Evolutionary conservation across 1,139 yeast genomes (phyloP), one percentile per base, ranked within the genome.

Genomic region (Suhomyces chickasaworum): DNA sequence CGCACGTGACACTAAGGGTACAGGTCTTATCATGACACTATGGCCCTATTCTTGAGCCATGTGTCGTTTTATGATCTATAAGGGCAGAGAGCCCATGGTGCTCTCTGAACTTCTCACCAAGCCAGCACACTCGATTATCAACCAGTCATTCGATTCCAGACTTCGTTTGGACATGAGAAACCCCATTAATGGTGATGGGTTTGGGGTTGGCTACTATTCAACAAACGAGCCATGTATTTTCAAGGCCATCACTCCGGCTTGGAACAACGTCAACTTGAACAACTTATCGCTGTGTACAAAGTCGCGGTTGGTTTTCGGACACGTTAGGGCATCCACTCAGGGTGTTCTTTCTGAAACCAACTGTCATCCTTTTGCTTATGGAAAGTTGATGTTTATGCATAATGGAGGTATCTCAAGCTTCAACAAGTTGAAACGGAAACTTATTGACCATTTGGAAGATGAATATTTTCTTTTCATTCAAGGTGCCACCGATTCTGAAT

Each of bases 111-210:
- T 93, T 32, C 76, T 93, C 46, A 93, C 99, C 2, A 81, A 90
- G 50, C 99, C 99, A 0, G 98, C 97, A 0, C 99, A 93, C 63
- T 89, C 97, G 8, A 93, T 93, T 60, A 93, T 93, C 63, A 93
- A 93, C 65, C 99, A 93, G 64, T 89, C 97, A 2, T 93, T 88
- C 59, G 99, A 93, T 63, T 85, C 95, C 27, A 68, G 99, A 44
- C 75, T 93, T 37, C 77, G 99, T 43, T 75, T 93, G 35, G 99
- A 93, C 60, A 84, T 84, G 74, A 77, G 84, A 53, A 82, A 96
- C 47, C 98, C 99, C 3, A 89, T 93, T 54, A 93, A 93, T 63
- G 99, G 99, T 35, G 99, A 93, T 65, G 99, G 99, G 1, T 93
- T 93, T 64, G 99, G 99, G 1, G 95, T 93, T 7, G 98, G 98